phyloP scores from a whole-genome alignment of 768 basidiomycete species.

The Hemileccinum impolitum region DNA sequence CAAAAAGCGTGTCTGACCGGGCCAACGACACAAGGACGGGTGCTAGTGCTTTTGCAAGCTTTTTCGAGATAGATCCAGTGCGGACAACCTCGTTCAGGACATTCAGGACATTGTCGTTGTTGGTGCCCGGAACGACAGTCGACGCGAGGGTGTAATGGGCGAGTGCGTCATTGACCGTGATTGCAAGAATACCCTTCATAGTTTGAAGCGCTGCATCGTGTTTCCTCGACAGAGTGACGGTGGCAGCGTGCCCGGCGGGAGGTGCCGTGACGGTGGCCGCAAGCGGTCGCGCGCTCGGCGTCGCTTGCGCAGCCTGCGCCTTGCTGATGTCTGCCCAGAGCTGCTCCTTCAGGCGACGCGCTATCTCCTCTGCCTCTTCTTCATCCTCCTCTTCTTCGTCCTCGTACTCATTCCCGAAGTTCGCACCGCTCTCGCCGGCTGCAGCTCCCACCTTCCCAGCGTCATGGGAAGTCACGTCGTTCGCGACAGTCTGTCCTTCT shows the following conservation, averaged over 20 bases:
- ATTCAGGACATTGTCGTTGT: slow-evolving; percentile 48
- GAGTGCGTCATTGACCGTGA: slow-evolving; percentile 53
- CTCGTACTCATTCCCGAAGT: slow-evolving; percentile 42
- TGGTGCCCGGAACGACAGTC: slow-evolving; percentile 45
- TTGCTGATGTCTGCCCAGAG: slow-evolving; percentile 75
- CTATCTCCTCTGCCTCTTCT: slow-evolving; percentile 73
- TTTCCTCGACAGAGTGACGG: slow-evolving; percentile 35
- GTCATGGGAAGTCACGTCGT: background rate
- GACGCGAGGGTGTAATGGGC: slow-evolving; percentile 54
- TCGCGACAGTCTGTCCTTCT: slow-evolving; percentile 5
- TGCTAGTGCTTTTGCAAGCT: slow-evolving; percentile 54
- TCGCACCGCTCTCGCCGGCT: slow-evolving; percentile 28
- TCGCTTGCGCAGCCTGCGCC: slow-evolving; percentile 46
- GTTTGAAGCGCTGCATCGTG: slow-evolving; percentile 62
- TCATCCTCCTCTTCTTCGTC: slow-evolving; percentile 51
- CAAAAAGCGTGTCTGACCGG: slow-evolving; percentile 62
- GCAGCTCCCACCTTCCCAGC: background rate
- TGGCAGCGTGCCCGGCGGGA: slow-evolving; percentile 7
- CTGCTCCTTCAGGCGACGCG: slow-evolving; percentile 69
- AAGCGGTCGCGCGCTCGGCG: slow-evolving; percentile 17
- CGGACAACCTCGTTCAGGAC: slow-evolving; percentile 49
- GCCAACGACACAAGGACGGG: slow-evolving; percentile 63
- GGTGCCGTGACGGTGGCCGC: background rate
- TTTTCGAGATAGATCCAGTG: slow-evolving; percentile 48
- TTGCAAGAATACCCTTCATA: slow-evolving; percentile 58